Evolutionary conservation across 768 basidiomycete genomes (phyloP).

Genomic region (Clitopilus passeckerianus): DNA sequence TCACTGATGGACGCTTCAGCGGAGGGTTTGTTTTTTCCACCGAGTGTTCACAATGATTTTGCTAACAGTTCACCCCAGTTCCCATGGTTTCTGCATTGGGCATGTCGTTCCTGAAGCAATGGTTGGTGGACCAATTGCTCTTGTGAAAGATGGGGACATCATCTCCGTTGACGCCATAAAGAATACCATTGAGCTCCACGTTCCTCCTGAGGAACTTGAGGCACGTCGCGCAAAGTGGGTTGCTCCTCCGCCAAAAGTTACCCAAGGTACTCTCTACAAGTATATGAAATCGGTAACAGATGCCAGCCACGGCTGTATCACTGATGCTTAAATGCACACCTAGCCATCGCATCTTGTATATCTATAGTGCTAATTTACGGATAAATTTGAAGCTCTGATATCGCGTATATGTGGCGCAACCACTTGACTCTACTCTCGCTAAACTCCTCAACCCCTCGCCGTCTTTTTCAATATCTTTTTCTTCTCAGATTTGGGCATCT

Average conservation of each 20-base stretch:
- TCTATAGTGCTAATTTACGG: not conserved
- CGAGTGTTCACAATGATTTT: constrained; percentile 9
- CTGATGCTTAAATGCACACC: constrained; percentile 56
- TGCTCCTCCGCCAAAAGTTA: constrained; percentile 81
- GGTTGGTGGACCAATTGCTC: constrained; percentile 88
- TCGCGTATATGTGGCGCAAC: not conserved
- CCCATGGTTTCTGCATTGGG: constrained; percentile 95
- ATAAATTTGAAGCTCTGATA: not conserved
- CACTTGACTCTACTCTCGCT: not conserved
- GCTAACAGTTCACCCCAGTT: constrained; percentile 40
- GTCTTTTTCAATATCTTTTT: constrained; percentile 73
- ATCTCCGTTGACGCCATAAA: constrained; percentile 86
- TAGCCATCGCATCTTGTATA: not conserved
- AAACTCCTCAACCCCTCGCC: not conserved
- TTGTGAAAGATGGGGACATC: constrained; percentile 82
- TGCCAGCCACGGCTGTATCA: constrained; percentile 90
- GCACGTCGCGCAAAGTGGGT: constrained; percentile 69
- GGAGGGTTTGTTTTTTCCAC: constrained; percentile 71
- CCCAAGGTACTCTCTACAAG: constrained; percentile 82
- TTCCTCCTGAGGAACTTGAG: constrained; percentile 77
- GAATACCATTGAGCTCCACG: constrained; percentile 76
- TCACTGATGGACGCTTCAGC: constrained; percentile 97
- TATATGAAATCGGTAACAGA: constrained; percentile 86
- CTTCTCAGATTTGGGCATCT: constrained; percentile 96
- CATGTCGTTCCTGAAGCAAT: constrained; percentile 97